These are phyloP conservation scores for Microthlaspi erraticum DNA, from an alignment of 345 rosid genomes.

Conservation along the genomic window DNA sequence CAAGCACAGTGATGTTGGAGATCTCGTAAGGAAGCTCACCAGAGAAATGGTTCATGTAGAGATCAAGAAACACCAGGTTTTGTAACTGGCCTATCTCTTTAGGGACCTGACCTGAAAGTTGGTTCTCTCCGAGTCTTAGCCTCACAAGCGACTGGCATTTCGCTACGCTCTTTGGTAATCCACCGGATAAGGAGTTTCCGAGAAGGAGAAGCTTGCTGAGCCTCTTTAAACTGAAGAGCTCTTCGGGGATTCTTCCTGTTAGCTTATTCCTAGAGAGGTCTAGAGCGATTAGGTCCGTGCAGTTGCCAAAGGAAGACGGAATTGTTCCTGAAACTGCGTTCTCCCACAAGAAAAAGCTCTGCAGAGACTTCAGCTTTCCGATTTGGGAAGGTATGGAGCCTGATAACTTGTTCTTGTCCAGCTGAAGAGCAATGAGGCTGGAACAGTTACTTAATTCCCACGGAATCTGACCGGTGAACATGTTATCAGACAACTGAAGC, in stretches of 20 bases:
- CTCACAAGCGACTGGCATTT: conserved; percentile 85
- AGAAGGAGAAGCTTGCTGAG: conserved; percentile 93
- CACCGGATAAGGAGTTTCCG: conserved; percentile 87
- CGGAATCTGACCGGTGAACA: conserved; percentile 71
- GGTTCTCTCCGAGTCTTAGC: conserved; percentile 92
- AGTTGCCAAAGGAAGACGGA: conserved; percentile 85
- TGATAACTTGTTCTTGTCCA: conserved; percentile 83
- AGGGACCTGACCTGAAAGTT: conserved; percentile 84
- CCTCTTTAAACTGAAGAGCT: conserved; percentile 76
- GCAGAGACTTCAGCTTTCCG: conserved; percentile 73
- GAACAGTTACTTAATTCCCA: conserved; percentile 84
- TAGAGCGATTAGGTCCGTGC: conserved; percentile 72
- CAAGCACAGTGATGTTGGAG: conserved; percentile 78
- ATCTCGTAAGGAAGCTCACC: conserved; percentile 78
- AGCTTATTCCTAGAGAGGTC: conserved; percentile 94
- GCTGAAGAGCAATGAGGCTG: conserved; percentile 85
- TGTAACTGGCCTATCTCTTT: conserved; percentile 83
- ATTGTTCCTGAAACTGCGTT: conserved; percentile 82
- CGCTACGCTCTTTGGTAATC: conserved; percentile 60
- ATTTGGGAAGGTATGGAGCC: conserved; percentile 81
- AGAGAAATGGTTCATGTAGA: conserved; percentile 87
- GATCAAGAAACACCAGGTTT: conserved; percentile 90
- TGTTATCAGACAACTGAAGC: conserved; percentile 93
- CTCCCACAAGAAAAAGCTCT: conserved; percentile 94
- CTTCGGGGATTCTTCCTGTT: conserved; percentile 83